Evolutionary conservation across 1,139 yeast species (phyloP).

Genomic region (Groenewaldozyma auringiensis): DNA sequence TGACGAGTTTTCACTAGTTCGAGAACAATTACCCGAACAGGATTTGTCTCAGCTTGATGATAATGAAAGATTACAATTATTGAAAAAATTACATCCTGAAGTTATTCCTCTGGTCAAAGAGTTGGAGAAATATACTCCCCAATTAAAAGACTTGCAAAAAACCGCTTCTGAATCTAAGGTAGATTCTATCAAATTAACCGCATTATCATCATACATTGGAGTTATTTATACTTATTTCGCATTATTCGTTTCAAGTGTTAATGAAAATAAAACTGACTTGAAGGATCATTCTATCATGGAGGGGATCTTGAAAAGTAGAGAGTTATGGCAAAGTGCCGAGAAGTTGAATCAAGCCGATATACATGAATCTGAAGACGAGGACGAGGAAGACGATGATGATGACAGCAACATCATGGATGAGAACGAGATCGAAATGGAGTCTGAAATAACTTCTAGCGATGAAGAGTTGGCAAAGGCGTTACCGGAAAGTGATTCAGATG

Average conservation of each 20-base stretch:
- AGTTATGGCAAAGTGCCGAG: constrained; percentile 60
- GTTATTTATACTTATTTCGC: constrained; percentile 71
- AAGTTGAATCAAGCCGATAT: constrained; percentile 13
- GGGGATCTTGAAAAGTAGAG: constrained; percentile 68
- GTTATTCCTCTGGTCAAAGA: constrained; percentile 71
- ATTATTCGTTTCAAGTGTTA: constrained; percentile 42
- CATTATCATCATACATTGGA: constrained; percentile 70
- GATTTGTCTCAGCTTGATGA: constrained; percentile 36
- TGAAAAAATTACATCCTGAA: constrained; percentile 54
- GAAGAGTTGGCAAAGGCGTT: neutral
- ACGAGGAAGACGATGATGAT: constrained; percentile 11
- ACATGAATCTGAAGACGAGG: constrained; percentile 14
- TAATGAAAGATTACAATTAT: constrained; percentile 24
- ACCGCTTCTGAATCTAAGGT: constrained; percentile 21
- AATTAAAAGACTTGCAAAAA: constrained; percentile 34
- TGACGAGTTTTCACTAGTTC: constrained; percentile 24
- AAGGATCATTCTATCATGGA: constrained; percentile 89
- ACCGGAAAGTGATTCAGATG: neutral
- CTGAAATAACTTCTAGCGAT: neutral
- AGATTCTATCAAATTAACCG: constrained; percentile 47
- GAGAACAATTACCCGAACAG: constrained; percentile 28
- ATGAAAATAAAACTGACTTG: constrained; percentile 53
- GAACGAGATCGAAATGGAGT: constrained; percentile 8
- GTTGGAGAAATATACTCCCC: constrained; percentile 41
- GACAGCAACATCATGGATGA: constrained; percentile 7